Conservation (phyloP, 208 protist genomes). For the Wallacemonas sp. region DNA sequence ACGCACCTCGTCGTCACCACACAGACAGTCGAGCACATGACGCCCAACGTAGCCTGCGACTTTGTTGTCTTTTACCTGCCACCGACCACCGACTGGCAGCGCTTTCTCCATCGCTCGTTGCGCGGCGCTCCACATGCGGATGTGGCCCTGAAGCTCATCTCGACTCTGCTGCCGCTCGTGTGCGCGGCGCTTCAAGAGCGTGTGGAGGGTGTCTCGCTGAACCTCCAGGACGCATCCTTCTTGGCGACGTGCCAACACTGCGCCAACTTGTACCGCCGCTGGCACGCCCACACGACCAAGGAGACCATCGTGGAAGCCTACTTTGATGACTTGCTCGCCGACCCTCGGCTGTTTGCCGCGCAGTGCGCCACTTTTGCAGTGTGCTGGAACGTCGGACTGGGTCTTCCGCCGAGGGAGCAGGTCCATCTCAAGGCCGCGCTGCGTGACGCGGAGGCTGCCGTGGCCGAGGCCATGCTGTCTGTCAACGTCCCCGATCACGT, state of each 20-base stretch:
- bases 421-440: slow-evolving; percentile 6
- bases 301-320: slow-evolving; percentile 22
- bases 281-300: slow-evolving; percentile 30
- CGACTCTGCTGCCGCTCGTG: slow-evolving; percentile 34
- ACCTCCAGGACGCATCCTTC: slow-evolving; percentile 13
- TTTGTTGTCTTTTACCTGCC: slow-evolving; percentile 54
- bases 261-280: slow-evolving; percentile 39
- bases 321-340: slow-evolving; percentile 27
- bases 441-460: slow-evolving; percentile 1
- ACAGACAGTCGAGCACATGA: slow-evolving; percentile 26
- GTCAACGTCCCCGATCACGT: slow-evolving; percentile 29
- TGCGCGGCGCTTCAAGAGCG: neutral
- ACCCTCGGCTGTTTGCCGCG: slow-evolving; percentile 31
- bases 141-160: slow-evolving; percentile 34
- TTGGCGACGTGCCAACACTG: slow-evolving; percentile 36
- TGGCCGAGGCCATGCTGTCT: slow-evolving; percentile 21
- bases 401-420: slow-evolving; percentile 1
- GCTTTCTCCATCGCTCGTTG: slow-evolving; percentile 40
- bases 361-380: slow-evolving; percentile 26
- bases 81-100: slow-evolving; percentile 35
- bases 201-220: neutral
- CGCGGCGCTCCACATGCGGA: slow-evolving; percentile 23
- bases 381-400: slow-evolving; percentile 17
- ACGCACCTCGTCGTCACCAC: slow-evolving; percentile 42
- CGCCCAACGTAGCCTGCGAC: slow-evolving; percentile 37